Evolutionary conservation across 345 rosid species (phyloP), one percentile per base, ranked within the genome.

Genomic region (Aquilaria malaccensis): DNA sequence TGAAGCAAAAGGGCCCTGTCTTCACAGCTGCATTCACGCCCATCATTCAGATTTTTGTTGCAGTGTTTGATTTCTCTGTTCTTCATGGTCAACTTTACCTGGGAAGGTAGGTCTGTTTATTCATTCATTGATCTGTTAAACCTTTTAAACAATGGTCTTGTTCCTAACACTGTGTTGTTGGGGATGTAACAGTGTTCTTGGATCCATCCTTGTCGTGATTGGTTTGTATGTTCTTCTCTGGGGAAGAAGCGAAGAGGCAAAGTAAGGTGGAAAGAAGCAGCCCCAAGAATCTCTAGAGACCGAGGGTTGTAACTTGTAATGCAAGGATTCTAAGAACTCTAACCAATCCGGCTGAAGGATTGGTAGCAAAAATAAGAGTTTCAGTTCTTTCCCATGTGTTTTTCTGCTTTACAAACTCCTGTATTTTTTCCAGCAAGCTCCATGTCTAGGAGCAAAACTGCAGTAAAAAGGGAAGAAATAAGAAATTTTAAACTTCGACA

Each of bases 1-100:
- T 88, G 14, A 74, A 81, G 70, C 83, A 83, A 62, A 80, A 82
- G 64, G 96, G 91, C 33, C 90, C 98, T 0, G 80, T 88, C 33
- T 88, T 88, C 79, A 88, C 98, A 1, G 76, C 96, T 13, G 85
- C 91, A 29, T 86, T 91, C 67, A 79, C 77, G 58, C 96, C 96
- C 48, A 67, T 84, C 32, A 67, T 79, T 59, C 96, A 88, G 62
- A 77, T 86, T 70, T 79, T 86, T 70, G 85, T 80, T n/a, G 85
- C 86, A 63, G 69, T 77, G 51, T 59, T 88, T 53, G 91, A 84
- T 65, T 77, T 86, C 69, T 83, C 74, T 13, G 46, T 91, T 69
- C 77, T 88, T 32, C 96, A 81, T 50, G 95, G 84, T 48, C 76
- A 77, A 70, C 79, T 88, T 52, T 74, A 81, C 67, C 61, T 81